phyloP scores from a whole-genome alignment of 2,329 filamentous ascomycete species.

The Colletotrichum camelliae region DNA sequence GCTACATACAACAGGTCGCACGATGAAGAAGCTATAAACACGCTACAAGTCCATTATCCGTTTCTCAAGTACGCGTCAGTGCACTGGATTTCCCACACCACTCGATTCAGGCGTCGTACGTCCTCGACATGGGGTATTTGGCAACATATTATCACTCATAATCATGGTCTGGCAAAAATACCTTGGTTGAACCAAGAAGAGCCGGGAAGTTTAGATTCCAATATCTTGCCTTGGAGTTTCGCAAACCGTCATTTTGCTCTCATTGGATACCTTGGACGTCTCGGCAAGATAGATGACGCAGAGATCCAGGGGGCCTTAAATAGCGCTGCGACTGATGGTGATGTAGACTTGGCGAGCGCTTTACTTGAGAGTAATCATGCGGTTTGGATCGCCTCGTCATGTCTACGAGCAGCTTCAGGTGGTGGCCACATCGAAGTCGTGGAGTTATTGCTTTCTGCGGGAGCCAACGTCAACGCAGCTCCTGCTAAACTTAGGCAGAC shows the following conservation, averaged over 20 bases:
- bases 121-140: not conserved
- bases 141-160: not conserved
- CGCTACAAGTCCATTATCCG: not conserved
- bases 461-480: not conserved
- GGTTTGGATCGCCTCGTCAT: fast-evolving
- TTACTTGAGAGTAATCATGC: not conserved
- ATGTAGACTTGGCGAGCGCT: not conserved
- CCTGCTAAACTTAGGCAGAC: no score
- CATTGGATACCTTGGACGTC: not conserved
- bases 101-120: fast-evolving
- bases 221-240: not conserved
- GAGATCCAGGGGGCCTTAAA: fast-evolving
- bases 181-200: not conserved
- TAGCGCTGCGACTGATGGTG: not conserved
- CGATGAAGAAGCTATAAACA: not conserved
- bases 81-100: not conserved
- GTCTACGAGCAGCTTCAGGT: fast-evolving
- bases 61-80: not conserved
- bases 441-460: not conserved
- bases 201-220: fast-evolving
- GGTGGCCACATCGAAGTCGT: not conserved
- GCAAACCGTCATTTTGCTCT: not conserved
- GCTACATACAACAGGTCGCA: not conserved
- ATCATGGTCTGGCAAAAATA: not conserved
- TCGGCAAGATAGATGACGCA: not conserved